Evolutionary conservation across 2,329 filamentous ascomycete species (phyloP), one percentile per base, ranked within the genome.

Genomic region (Fusarium pilosicola): DNA sequence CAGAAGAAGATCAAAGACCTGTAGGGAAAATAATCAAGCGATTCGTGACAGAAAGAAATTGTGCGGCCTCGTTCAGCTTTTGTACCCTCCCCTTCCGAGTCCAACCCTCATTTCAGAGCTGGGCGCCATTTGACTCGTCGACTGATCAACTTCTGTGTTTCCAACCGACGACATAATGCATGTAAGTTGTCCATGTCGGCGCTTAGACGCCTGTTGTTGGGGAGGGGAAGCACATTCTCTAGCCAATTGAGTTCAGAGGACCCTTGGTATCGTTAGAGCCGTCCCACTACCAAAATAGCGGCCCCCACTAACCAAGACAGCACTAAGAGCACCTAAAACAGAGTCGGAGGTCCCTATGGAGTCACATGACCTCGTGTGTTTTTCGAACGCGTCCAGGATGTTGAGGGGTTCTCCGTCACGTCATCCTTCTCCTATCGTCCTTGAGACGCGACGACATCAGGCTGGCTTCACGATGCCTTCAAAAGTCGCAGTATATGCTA

Each of bases 171-270:
- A 63, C 70, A 77, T 74, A 68, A 73, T 78, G 77, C 77, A 77
- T 76, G 60, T 74, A 64, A 69, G 76, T 67, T 72, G 70, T 76
- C 60, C 65, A 74, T 59, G 74, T 79, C 77, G 78, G 78, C 78
- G 78, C 78, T 80, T 80, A 80, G 74, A 71, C 70, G 70, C 76
- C 74, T 74, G 68, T 68, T 73, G 61, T 67, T 65, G 63, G 70
- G 60, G 71, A 74, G 71, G 76, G 75, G 74, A 70, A 75, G 70
- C 67, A 74, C 62, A 59, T 58, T n/a, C 48, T 62, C 56, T 63
- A 60, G 62, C 77, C 77, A 78, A 78, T 78, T 60, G 70, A 56
- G 51, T 24, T 36, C 39, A 52, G 49, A 48, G 70, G 74, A 77
- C 64, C 76, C 76, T 73, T 76, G 76, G 72, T 76, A 74, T 74